These are phyloP conservation scores for Diplosphaera chodatii DNA, from an alignment of 139 green algal species.

Conservation along the genomic window DNA sequence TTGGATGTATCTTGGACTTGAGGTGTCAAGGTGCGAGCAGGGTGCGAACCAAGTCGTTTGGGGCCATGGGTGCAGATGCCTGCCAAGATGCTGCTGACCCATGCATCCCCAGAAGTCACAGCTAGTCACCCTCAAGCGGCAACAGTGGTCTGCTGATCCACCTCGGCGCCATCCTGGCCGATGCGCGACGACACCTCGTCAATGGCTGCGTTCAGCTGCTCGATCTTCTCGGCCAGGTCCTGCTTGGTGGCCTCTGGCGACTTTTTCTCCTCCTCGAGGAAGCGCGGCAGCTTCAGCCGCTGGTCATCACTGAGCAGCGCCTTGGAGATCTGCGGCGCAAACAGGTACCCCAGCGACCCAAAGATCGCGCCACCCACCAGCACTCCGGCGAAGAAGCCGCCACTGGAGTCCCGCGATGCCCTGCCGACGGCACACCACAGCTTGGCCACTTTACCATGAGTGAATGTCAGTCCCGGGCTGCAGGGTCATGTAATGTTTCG, in stretches of 20 bases:
- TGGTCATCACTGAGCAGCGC: slow-evolving; percentile 71
- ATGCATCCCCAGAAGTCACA: too few species aligned
- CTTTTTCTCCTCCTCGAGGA: slow-evolving; percentile 75
- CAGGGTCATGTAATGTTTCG: too few species aligned
- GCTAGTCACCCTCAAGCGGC: neutral
- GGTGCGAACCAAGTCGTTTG: too few species aligned
- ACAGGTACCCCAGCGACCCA: slow-evolving; percentile 81
- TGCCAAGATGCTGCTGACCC: too few species aligned
- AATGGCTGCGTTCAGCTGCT: slow-evolving; percentile 83
- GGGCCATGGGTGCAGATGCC: too few species aligned
- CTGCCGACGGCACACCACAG: too few species aligned
- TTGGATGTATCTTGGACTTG: too few species aligned
- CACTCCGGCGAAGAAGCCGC: slow-evolving; percentile 72
- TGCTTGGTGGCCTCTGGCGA: slow-evolving; percentile 63
- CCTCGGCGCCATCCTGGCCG: slow-evolving; percentile 26
- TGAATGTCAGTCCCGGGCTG: too few species aligned
- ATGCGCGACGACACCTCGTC: slow-evolving; percentile 83
- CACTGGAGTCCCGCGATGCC: slow-evolving; percentile 34
- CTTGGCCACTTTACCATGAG: too few species aligned
- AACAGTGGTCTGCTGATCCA: neutral
- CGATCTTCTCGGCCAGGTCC: slow-evolving; percentile 85
- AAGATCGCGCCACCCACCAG: slow-evolving; percentile 78
- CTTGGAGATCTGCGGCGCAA: slow-evolving; percentile 82
- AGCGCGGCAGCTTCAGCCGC: slow-evolving; percentile 62
- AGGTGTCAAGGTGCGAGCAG: too few species aligned